Conservation (phyloP, 768 basidiomycete genomes). For the Kwoniella europaea region DNA sequence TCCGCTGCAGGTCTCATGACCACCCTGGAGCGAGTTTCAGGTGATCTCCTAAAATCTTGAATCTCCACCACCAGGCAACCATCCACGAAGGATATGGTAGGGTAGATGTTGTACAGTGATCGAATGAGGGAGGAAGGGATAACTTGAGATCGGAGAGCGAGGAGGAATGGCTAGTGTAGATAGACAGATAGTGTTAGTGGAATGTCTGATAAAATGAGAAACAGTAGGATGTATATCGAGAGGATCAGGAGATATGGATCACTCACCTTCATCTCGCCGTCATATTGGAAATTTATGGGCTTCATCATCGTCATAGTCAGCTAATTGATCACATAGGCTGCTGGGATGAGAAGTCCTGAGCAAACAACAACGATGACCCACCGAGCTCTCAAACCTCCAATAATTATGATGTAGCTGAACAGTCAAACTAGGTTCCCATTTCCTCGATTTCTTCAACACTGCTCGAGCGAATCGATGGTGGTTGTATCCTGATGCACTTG, state of each 20-base stretch:
- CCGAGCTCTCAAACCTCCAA: conserved; percentile 60
- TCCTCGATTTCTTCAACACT: conserved; percentile 59
- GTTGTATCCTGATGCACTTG: conserved; percentile 59
- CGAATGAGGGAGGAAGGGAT: conserved; percentile 58
- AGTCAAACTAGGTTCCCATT: conserved; percentile 58
- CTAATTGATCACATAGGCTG: background rate
- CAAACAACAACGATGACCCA: conserved; percentile 30
- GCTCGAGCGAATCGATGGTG: conserved; percentile 59
- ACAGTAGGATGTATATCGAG: background rate
- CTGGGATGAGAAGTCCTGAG: background rate
- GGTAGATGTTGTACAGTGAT: conserved; percentile 53
- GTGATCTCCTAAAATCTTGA: conserved; percentile 57
- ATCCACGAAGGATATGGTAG: conserved; percentile 42
- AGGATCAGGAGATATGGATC: background rate
- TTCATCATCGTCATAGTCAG: conserved; percentile 18
- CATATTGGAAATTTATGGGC: conserved; percentile 58
- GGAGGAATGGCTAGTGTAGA: conserved; percentile 56
- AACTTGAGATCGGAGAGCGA: conserved; percentile 59
- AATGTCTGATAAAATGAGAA: background rate
- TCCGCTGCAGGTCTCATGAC: conserved; percentile 52
- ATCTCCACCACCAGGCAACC: conserved; percentile 61
- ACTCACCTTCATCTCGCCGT: conserved; percentile 59
- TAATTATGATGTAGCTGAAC: conserved; percentile 59
- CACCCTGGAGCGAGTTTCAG: conserved; percentile 34
- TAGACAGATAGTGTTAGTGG: no score